Base-by-base conservation (phyloP, 2,329 filamentous ascomycete genomes). In the Fusarium sp. region DNA sequence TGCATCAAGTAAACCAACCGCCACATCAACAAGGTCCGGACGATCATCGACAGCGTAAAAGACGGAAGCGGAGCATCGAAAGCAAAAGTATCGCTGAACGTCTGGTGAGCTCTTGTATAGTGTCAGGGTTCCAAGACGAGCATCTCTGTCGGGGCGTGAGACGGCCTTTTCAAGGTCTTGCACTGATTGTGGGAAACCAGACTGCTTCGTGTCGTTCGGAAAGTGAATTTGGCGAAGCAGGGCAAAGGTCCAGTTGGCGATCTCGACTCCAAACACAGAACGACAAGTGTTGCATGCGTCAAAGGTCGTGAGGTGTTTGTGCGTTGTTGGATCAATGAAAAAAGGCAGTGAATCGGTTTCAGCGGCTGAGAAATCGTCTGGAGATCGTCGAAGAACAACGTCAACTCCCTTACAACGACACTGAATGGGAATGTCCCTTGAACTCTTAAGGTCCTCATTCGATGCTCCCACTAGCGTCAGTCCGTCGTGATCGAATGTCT, bases 231-330 rank as follows among this genome's bases (percentile, higher is more conserved):
- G 80, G 9, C 76, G 71, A 22, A 88, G 76, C 14, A 83, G 70
- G 0, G 79, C 71, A 65, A 83, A 88, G 0, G 86, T 84, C 87
- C 87, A 89, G 72, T 83, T 78, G 62, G 83, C 80, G 0, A 88
- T 64, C 37, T 89, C 86, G 4, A 74, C 72, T 0, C 86, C 87
- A 3, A 80, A 79, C 4, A 80, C 81, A 9, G 84, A 70, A 2
- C 86, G 82, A 57, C 87, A 89, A 2, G 86, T 87, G 67, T 86
- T 80, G 77, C 87, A 89, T 2, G 79, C 83, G 56, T 88, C 87
- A 64, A 85, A 81, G 5, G 70, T 76, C 0, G 80, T 83, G 1
- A 84, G 71, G 2, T 78, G 74, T 72, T 87, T 88, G 54, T 83
- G 76, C 2, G 82, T 84, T 5, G 66, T 68, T 0, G 85, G 85